These are phyloP conservation scores for Colletotrichum phormii DNA, from an alignment of 2,329 filamentous ascomycete genomes.

Conservation along the genomic window DNA sequence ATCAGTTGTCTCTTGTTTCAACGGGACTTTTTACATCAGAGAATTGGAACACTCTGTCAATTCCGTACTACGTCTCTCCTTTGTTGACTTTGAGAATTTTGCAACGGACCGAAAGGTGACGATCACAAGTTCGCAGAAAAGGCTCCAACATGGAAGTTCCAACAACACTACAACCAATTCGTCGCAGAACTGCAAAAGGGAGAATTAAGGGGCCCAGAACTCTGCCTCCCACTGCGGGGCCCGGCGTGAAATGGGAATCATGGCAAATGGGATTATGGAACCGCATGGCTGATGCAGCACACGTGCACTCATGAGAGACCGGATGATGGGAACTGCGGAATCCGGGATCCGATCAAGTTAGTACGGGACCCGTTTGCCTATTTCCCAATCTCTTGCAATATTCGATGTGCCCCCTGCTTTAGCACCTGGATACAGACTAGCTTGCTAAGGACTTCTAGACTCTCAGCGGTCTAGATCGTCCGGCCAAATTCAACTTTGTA, in stretches of 20 bases:
- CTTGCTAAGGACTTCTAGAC: background rate
- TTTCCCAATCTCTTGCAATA: background rate
- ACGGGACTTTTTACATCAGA: background rate
- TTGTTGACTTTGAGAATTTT: background rate
- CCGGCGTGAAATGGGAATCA: conserved; percentile 1
- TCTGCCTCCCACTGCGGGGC: conserved; percentile 3
- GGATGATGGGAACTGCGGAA: conserved; percentile 1
- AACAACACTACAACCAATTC: background rate
- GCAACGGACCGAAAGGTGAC: background rate
- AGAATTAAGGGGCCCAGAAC: conserved; percentile 20
- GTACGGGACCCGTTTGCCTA: background rate
- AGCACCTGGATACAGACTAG: conserved; percentile 12
- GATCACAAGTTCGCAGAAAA: background rate
- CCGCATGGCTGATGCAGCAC: conserved; percentile 4
- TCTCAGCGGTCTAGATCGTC: background rate
- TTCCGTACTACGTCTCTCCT: background rate
- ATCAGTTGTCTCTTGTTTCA: background rate
- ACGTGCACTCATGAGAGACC: conserved; percentile 4
- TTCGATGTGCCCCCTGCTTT: background rate
- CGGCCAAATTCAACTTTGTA: background rate
- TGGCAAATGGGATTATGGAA: conserved; percentile 4
- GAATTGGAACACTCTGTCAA: background rate
- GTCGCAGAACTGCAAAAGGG: background rate
- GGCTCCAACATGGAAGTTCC: background rate
- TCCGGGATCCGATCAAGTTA: conserved; percentile 18